These are phyloP conservation scores for Kitagawia praeruptora DNA, from an alignment of 129 eudicot genomes.

Conservation along the genomic window DNA sequence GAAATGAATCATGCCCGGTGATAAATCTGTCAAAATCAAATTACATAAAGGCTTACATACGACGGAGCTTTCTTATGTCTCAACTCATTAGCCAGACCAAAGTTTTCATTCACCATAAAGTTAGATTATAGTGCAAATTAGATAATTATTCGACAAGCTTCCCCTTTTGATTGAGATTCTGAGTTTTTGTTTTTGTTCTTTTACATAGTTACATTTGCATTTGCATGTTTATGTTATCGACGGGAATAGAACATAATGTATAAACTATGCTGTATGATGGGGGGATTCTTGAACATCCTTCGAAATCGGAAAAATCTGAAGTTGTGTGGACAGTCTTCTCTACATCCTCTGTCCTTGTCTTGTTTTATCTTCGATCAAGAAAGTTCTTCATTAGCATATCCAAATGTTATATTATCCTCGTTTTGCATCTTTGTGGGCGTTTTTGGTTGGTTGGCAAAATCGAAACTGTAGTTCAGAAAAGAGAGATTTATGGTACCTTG, in stretches of 20 bases:
- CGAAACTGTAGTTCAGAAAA: neutral
- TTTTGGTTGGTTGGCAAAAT: neutral
- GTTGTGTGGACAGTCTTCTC: neutral
- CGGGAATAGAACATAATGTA: slow-evolving; percentile 1
- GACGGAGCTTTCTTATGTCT: neutral
- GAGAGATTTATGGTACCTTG: neutral
- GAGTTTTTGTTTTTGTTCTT: neutral
- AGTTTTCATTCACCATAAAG: neutral
- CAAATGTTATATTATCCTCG: neutral
- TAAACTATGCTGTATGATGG: neutral
- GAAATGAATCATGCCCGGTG: neutral
- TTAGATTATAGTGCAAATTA: neutral
- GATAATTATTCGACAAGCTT: neutral
- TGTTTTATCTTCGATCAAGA: neutral
- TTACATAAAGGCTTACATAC: neutral
- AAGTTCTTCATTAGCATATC: neutral
- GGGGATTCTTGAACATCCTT: slow-evolving; percentile 4
- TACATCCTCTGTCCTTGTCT: neutral
- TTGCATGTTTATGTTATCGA: neutral
- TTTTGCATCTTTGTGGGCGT: neutral
- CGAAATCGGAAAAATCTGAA: neutral
- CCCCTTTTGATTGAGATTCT: neutral
- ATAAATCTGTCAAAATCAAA: slow-evolving; percentile 10
- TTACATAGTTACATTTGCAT: neutral
- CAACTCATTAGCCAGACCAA: neutral